phyloP scores from a whole-genome alignment of 169 alveolate genomes.

The Plasmodium relictum region DNA sequence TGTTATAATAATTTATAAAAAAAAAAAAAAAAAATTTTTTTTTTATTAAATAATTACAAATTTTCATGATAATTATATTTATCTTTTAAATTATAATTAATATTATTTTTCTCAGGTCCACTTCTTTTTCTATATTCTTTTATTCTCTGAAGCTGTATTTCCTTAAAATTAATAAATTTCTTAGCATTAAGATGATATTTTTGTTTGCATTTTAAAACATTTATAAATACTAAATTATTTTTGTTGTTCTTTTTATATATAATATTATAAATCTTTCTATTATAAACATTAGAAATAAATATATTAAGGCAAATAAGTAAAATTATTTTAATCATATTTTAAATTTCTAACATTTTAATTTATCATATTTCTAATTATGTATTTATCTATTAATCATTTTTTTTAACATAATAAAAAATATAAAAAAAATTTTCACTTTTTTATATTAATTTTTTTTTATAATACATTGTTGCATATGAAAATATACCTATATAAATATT shows the following conservation, averaged over 20 bases:
- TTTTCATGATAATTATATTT: constrained; percentile 61
- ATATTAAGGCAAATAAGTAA: constrained; percentile 9
- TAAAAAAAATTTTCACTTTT: too few relatives aligned
- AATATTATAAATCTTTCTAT: constrained; percentile 28
- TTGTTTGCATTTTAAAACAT: neutral
- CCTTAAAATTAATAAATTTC: constrained; percentile 48
- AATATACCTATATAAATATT: too few relatives aligned
- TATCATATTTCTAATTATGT: too few relatives aligned
- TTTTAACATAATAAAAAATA: too few relatives aligned
- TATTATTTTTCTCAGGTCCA: constrained; percentile 65
- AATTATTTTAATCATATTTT: constrained; percentile 29
- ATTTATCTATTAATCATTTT: too few relatives aligned
- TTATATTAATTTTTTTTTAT: too few relatives aligned
- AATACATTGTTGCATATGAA: too few relatives aligned
- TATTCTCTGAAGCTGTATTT: constrained; percentile 50
- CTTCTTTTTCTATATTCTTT: constrained; percentile 55
- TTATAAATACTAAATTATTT: constrained; percentile 14
- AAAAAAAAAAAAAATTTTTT: too few relatives aligned
- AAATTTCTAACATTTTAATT: too few relatives aligned
- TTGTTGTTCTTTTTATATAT: constrained; percentile 1
- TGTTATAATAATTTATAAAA: neutral
- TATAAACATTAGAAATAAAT: constrained; percentile 29
- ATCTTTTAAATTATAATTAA: constrained; percentile 65
- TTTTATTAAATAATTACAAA: too few relatives aligned
- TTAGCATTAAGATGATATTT: constrained; percentile 20